Base-by-base conservation (phyloP, 164 flowering plant genomes). In the Stephania yunnanensis region DNA sequence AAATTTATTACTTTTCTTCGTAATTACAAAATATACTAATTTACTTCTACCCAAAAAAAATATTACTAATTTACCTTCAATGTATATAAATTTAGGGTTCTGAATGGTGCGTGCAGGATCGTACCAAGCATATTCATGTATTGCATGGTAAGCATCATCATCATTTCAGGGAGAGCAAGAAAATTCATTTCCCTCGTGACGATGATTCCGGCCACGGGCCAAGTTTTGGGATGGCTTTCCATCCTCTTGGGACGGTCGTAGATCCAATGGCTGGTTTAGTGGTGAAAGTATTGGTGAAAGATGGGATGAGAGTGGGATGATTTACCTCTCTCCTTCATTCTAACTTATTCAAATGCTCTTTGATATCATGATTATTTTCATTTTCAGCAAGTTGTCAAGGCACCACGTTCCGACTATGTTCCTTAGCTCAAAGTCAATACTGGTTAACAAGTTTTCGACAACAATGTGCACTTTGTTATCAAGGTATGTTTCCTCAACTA, bases 221-320 rank as follows among this genome's bases (percentile, higher is more conserved):
- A 68, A 82, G 77, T 74, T 77, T 75, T 22, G 88, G 87, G 71
- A 76, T 77, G 1, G 72, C 85, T 75, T 81, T 89, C 29, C 87
- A 84, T 67, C 84, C 95, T 73, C 87, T 81, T 65, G 99, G 99
- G 72, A 86, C 95, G 71, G 93, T 89, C 42, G 87, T 86, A 75
- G 91, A 98, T 61, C 99, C 99, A 52, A 95, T 95, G 99, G 91
- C 99, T 73, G 99, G 99, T 75, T 84, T 95, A 70, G 94, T 95
- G 68, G 98, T 92, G 61, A 95, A 93, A 80, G 91, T 95, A 73
- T 82, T 95, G 77, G 89, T 83, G 75, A 79, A 89, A 61, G 83
- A 95, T 79, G 94, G 91, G 58, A 73, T 78, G 22, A 86, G 77
- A 68, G 93, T 93, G 73, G 88, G 87, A 85, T 69, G 97, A 91